phyloP scores from a whole-genome alignment of 306 rosid genomes.

The Sphenostylis stenocarpa region DNA sequence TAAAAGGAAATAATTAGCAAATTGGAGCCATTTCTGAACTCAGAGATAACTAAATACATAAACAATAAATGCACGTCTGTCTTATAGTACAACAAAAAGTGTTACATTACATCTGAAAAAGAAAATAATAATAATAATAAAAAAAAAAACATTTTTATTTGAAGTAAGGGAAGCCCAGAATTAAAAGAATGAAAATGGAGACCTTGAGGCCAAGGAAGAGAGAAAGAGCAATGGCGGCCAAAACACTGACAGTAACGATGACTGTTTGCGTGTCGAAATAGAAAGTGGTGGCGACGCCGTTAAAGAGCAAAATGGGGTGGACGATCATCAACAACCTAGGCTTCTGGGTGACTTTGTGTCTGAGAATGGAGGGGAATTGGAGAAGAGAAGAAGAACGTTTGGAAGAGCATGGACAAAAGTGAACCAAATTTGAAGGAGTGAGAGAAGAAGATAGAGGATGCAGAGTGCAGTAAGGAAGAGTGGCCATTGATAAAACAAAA shows the following conservation, averaged over 20 bases:
- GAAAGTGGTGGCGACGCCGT: constrained; percentile 47
- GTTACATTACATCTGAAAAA: background rate
- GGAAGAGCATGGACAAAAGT: constrained; percentile 34
- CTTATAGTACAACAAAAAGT: background rate
- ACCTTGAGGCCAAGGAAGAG: constrained; percentile 94
- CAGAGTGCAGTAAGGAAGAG: constrained; percentile 49
- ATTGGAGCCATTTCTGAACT: background rate
- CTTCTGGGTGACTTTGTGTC: constrained; percentile 42
- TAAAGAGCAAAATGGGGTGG: constrained; percentile 60
- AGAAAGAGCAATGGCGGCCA: constrained; percentile 87
- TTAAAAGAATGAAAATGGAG: background rate
- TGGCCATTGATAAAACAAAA: constrained; percentile 60
- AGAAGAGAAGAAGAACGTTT: constrained; percentile 45
- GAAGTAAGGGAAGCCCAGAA: constrained; percentile 18
- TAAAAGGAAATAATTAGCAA: background rate
- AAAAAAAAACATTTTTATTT: background rate
- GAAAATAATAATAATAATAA: too few relatives aligned
- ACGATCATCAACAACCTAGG: constrained; percentile 48
- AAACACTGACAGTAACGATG: constrained; percentile 71
- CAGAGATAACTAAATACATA: background rate
- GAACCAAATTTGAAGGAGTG: constrained; percentile 29
- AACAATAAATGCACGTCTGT: background rate
- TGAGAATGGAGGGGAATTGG: constrained; percentile 28
- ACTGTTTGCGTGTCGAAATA: constrained; percentile 83
- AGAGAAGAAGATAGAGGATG: constrained; percentile 46